These are phyloP conservation scores for Meredithiella fracta DNA, from an alignment of 2,329 filamentous ascomycete species.

Conservation along the genomic window DNA sequence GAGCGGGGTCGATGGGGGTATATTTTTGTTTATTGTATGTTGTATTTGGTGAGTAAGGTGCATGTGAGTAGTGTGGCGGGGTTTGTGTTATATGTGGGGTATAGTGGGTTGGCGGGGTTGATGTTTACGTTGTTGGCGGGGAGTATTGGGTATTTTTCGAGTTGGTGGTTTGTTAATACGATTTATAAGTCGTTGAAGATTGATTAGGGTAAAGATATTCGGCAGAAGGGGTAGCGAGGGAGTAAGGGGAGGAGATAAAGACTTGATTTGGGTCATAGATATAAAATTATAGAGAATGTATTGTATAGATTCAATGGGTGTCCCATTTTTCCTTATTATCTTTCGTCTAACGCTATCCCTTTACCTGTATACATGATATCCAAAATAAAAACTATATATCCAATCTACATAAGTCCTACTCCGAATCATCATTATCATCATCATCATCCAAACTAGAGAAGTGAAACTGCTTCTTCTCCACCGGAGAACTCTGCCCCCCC, in stretches of 20 bases:
- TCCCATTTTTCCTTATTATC: too few species aligned
- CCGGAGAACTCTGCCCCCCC: constrained; percentile 18
- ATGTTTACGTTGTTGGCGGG: constrained; percentile 88
- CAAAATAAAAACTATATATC: too few species aligned
- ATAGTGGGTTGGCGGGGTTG: constrained; percentile 76
- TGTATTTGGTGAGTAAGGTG: constrained; percentile 82
- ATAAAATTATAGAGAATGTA: too few species aligned
- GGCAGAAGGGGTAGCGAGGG: background rate
- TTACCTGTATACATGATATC: too few species aligned
- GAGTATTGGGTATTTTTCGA: constrained; percentile 93
- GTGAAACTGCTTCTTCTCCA: constrained; percentile 37
- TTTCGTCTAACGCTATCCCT: too few species aligned
- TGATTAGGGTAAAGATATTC: constrained; percentile 38
- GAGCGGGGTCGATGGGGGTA: constrained; percentile 85
- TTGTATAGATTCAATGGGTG: too few species aligned
- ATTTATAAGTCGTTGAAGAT: constrained; percentile 99
- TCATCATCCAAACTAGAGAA: constrained; percentile 38
- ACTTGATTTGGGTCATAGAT: too few species aligned
- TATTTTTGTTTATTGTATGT: constrained; percentile 77
- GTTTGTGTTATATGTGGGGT: constrained; percentile 82
- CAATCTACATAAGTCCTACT: background rate
- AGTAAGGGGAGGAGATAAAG: too few species aligned
- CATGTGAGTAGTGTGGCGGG: constrained; percentile 72
- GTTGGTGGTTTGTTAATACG: constrained; percentile 83
- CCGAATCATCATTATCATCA: constrained; percentile 27